These are phyloP conservation scores for Akanthomyces muscarius DNA, from an alignment of 2,329 filamentous ascomycete species.

Conservation along the genomic window DNA sequence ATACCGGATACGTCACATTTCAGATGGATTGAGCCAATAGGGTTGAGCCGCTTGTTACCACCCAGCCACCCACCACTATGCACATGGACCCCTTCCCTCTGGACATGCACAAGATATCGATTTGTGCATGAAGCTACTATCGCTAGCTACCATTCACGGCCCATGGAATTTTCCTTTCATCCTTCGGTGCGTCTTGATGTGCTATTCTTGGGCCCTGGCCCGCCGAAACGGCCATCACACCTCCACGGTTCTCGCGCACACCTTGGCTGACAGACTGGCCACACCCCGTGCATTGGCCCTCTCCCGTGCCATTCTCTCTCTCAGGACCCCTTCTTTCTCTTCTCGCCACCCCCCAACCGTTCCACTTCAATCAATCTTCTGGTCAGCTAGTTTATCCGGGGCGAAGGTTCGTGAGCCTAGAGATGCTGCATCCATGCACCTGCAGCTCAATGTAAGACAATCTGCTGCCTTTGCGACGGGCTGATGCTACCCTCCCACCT, in stretches of 20 bases:
- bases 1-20: constrained; percentile 8
- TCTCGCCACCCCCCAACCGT: not conserved
- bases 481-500: constrained; percentile 12
- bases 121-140: constrained; percentile 10
- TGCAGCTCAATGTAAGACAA: constrained; percentile 16
- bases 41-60: not conserved
- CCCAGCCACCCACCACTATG: not conserved
- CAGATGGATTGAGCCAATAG: constrained; percentile 1
- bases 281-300: not conserved
- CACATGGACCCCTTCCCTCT: not conserved
- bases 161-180: constrained; percentile 3
- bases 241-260: constrained; percentile 5
- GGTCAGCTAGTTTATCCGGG: not conserved
- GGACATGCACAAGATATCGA: constrained; percentile 9
- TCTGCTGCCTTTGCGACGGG: constrained; percentile 8
- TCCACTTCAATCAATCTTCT: not conserved
- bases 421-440: not conserved
- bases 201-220: constrained; percentile 4
- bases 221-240: constrained; percentile 1
- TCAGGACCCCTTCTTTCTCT: not conserved
- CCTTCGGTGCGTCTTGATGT: constrained; percentile 8
- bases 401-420: not conserved
- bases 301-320: not conserved
- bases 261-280: constrained; percentile 6
- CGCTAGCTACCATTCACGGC: not conserved